These are phyloP conservation scores for Phytophthora lateralis DNA, from an alignment of 352 stramenopile genomes.

Conservation along the genomic window DNA sequence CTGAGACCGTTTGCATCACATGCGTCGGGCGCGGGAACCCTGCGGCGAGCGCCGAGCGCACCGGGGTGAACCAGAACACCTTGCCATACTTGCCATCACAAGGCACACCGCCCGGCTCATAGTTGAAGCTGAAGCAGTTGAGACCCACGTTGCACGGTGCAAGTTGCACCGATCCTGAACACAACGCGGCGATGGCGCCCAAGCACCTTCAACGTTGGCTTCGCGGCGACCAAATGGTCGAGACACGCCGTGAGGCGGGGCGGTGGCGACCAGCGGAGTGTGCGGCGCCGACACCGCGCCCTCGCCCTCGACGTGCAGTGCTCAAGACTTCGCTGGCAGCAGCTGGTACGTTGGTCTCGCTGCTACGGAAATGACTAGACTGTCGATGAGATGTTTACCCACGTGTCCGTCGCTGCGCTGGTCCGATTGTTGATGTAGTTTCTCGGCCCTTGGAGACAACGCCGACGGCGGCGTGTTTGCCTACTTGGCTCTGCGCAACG, in stretches of 20 bases:
- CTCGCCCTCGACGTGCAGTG: no score
- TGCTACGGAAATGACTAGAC: not conserved
- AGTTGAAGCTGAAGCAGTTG: not conserved
- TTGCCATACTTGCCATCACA: not conserved
- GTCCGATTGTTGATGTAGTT: no score
- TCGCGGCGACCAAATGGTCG: not conserved
- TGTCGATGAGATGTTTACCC: no score
- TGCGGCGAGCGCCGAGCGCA: no score
- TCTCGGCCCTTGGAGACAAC: not conserved
- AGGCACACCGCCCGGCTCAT: not conserved
- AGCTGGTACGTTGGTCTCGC: not conserved
- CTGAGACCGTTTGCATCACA: not conserved
- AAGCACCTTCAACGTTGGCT: not conserved
- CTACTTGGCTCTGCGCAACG: slow-evolving; percentile 6
- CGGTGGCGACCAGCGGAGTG: not conserved
- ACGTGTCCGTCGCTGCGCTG: no score
- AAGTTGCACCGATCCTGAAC: not conserved
- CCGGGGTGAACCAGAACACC: not conserved
- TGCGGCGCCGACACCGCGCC: not conserved
- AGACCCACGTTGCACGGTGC: not conserved
- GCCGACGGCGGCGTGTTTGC: not conserved
- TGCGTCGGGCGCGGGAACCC: not conserved
- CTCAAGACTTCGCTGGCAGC: slow-evolving; percentile 1
- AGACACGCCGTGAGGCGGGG: slow-evolving; percentile 7
- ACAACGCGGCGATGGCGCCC: not conserved